Evolutionary conservation across 2,329 filamentous ascomycete species (phyloP).

Genomic region (Arthroderma sp.): DNA sequence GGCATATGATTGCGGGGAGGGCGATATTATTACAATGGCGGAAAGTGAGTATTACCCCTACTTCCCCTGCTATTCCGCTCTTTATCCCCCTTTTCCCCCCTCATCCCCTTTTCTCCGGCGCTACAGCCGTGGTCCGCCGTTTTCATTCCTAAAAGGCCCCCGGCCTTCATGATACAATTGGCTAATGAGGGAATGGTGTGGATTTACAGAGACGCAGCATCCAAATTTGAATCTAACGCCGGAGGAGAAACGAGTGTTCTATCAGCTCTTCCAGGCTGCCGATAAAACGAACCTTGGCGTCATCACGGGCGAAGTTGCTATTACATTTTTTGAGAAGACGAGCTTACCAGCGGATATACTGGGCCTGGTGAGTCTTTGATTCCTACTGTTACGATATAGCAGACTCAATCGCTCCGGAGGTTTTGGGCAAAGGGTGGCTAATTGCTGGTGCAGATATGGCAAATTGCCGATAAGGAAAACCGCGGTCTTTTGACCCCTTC

Average conservation of each 20-base stretch:
- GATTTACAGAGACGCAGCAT: slow-evolving; percentile 13
- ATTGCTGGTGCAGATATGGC: slow-evolving; percentile 67
- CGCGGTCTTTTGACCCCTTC: slow-evolving; percentile 82
- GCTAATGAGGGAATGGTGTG: no score
- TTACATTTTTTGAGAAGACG: slow-evolving; percentile 97
- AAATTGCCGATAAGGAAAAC: slow-evolving; percentile 95
- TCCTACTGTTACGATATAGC: neutral
- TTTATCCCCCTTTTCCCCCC: no score
- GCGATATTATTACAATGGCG: no score
- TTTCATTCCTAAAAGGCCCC: no score
- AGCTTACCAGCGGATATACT: slow-evolving; percentile 72
- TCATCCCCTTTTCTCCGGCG: no score
- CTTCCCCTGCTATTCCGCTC: no score
- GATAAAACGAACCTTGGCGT: slow-evolving; percentile 86
- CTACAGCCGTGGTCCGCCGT: no score
- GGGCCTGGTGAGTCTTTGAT: slow-evolving; percentile 55
- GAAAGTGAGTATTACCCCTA: no score
- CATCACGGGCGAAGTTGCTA: slow-evolving; percentile 87
- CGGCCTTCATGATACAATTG: no score
- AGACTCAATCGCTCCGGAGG: neutral
- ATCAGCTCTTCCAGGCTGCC: slow-evolving; percentile 82
- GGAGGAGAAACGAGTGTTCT: slow-evolving; percentile 89
- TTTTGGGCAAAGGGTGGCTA: neutral
- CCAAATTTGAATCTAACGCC: slow-evolving; percentile 72
- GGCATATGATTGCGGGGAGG: no score